Evolutionary conservation across 2,329 filamentous ascomycete species (phyloP), one percentile per base, ranked within the genome.

Genomic region (Diaporthe citri): DNA sequence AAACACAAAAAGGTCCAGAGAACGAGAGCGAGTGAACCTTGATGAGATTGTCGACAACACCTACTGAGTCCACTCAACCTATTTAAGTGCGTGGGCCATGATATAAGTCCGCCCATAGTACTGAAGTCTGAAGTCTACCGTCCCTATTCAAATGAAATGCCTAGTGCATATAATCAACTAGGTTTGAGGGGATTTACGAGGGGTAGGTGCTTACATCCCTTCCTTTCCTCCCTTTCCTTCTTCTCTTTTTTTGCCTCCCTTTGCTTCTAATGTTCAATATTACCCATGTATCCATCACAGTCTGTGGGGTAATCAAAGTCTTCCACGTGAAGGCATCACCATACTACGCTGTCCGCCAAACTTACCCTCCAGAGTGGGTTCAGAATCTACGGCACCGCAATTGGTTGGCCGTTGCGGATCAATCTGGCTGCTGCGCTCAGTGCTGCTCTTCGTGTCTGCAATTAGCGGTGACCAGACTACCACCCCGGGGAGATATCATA

Each of bases 331-430:
- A 36, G 31, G 17, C 31, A 59, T 59, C 56, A 34, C 31, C 56
- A 39, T 36, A 39, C 56, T 12, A 59, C 56, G 9, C 34, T 59
- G 56, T n/a, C 34, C 17, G 20, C 56, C 56, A 59, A 9, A 34
- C 31, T 20, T 22, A n/a, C 28, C 31, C 10, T 48, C 5, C 41
- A 66, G 28, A 34, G 43, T 36, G 41, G 43, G 60, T 48, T 66
- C 60, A 28, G 25, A 66, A 34, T n/a, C 60, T 10, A 46, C 25
- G n/a, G 41, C 28, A 31, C 8, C 28, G 41, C 41, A 34, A 66
- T 48, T 48, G 60, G 41, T 64, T 64, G 60, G 41, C 7, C 41
- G 36, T 48, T 48, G 60, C 60, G 41, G 60, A 64, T 64, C 43
- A 17, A 22, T 34, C 9, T n/a, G 10, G 60, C 12, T 15, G 60